Percentiles rank a stretch among this genome's conserved stretches.
Conservation (phyloP, 495 filamentous ascomycete species). For the Penicillium dipodomyicola region DNA sequence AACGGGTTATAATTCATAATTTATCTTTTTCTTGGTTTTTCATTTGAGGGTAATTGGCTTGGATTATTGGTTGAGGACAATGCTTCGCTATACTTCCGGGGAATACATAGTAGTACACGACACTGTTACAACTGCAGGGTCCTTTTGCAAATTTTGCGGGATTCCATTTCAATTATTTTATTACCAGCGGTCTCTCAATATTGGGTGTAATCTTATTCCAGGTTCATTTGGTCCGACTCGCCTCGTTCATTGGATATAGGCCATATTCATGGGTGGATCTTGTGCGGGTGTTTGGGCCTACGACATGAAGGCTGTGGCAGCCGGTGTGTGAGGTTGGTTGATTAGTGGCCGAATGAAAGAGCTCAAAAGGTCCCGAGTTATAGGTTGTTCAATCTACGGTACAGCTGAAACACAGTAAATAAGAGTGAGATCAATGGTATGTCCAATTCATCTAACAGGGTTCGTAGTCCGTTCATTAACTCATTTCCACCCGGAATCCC, state of each 20-base stretch:
- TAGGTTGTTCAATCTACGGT: background rate
- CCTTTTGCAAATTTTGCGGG: background rate
- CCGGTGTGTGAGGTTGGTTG: constrained; percentile 5
- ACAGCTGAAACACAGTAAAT: background rate
- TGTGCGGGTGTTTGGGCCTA: constrained; percentile 6
- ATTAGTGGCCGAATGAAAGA: background rate
- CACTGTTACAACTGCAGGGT: constrained; percentile 2
- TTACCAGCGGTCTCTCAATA: background rate
- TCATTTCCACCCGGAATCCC: constrained; percentile 14
- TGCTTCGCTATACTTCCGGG: no score
- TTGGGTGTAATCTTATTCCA: background rate
- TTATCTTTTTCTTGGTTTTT: background rate
- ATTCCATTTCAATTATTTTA: background rate
- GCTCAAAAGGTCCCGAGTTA: background rate
- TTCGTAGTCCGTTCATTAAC: constrained; percentile 20
- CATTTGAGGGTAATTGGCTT: background rate
- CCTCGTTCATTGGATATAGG: constrained; percentile 6
- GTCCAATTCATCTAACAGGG: constrained; percentile 25
- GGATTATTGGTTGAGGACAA: background rate
- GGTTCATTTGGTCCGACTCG: background rate
- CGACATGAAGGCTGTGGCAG: constrained; percentile 3
- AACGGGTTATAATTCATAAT: background rate
- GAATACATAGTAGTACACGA: no score
- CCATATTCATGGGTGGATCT: constrained; percentile 9
- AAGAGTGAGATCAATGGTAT: constrained; percentile 12